These are phyloP conservation scores for Sechiopsis laciniata DNA, from an alignment of 306 rosid species.

Conservation along the genomic window DNA sequence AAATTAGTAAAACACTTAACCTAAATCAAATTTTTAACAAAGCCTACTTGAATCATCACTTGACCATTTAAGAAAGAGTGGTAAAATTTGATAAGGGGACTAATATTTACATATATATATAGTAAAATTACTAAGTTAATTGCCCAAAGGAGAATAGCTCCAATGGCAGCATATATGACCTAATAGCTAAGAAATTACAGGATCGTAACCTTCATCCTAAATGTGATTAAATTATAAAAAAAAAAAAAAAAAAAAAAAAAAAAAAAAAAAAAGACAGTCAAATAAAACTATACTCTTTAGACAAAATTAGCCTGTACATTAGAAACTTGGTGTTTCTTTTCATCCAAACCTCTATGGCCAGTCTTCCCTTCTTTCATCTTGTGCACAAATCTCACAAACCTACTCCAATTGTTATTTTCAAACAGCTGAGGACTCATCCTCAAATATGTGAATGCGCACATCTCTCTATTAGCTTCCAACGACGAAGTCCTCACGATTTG, in stretches of 20 bases:
- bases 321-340: conserved; percentile 71
- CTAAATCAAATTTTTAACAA: no score
- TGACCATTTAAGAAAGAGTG: no score
- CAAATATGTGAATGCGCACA: conserved; percentile 88
- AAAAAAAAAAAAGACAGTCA: background rate
- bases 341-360: conserved; percentile 53
- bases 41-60: no score
- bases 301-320: conserved; percentile 47
- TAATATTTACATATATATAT: no score
- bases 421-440: conserved; percentile 82
- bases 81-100: no score
- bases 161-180: no score
- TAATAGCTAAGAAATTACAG: no score
- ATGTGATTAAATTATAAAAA: no score
- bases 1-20: no score
- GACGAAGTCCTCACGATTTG: conserved; percentile 59
- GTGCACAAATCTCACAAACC: conserved; percentile 77
- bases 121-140: no score
- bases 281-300: conserved; percentile 44
- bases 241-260: background rate
- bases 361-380: conserved; percentile 76
- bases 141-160: no score
- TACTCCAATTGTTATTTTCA: conserved; percentile 65
- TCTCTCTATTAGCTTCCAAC: conserved; percentile 45
- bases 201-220: no score